Evolutionary conservation across 345 rosid species (phyloP).

Genomic region (Brassica incana): DNA sequence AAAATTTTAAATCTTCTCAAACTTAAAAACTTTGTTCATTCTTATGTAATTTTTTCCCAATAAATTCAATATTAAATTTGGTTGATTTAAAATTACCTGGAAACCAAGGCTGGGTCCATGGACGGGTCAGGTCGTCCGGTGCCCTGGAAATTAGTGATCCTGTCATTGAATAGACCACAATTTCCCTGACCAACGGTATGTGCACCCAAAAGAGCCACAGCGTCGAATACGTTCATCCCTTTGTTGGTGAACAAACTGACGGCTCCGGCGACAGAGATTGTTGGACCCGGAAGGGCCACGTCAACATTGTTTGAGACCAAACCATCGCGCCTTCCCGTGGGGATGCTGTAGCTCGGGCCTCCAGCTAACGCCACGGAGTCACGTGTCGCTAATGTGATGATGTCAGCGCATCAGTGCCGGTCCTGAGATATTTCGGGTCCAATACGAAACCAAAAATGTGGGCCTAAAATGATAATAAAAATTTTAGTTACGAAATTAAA

Average conservation of each 20-base stretch:
- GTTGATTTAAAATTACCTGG: constrained; percentile 22
- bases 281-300: constrained; percentile 52
- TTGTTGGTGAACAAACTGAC: constrained; percentile 43
- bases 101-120: constrained; percentile 47
- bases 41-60: neutral
- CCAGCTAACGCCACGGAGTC: constrained; percentile 38
- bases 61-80: neutral
- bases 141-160: constrained; percentile 52
- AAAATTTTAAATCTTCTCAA: neutral
- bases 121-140: constrained; percentile 53
- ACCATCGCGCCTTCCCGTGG: constrained; percentile 71
- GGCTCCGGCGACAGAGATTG: constrained; percentile 47
- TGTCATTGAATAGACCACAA: constrained; percentile 54
- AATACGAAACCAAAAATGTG: no score
- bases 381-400: constrained; percentile 38
- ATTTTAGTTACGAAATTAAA: no score
- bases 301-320: constrained; percentile 41
- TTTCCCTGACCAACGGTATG: constrained; percentile 60
- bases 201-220: constrained; percentile 63
- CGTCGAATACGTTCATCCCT: constrained; percentile 41
- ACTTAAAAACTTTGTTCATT: neutral
- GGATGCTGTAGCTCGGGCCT: constrained; percentile 48
- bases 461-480: no score
- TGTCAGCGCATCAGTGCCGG: constrained; percentile 43
- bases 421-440: no score